These are phyloP conservation scores for Wallacemonas sp. DNA, from an alignment of 208 protist genomes.

Conservation along the genomic window DNA sequence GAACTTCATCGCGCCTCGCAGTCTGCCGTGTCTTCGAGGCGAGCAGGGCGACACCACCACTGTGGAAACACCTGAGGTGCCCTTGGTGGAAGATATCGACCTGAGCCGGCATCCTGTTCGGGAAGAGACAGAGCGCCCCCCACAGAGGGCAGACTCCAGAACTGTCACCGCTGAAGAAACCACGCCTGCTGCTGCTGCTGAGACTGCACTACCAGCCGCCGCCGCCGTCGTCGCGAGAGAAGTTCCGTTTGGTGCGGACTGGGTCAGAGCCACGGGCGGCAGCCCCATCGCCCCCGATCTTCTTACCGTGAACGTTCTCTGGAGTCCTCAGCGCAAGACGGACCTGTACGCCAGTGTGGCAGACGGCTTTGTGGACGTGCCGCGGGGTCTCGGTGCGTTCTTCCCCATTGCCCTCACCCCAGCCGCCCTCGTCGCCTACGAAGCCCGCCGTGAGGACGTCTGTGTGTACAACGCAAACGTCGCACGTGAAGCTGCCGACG, in stretches of 20 bases:
- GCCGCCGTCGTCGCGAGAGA: too few species aligned
- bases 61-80: conserved; percentile 1
- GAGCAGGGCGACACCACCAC: conserved; percentile 7
- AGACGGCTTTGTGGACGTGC: background rate
- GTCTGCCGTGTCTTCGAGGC: background rate
- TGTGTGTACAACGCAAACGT: background rate
- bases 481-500: background rate
- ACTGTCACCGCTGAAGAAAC: too few species aligned
- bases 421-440: background rate
- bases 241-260: background rate
- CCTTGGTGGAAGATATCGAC: background rate
- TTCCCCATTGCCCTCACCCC: conserved; percentile 4
- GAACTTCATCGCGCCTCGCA: conserved; percentile 10
- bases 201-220: too few species aligned
- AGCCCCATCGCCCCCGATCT: conserved; percentile 1
- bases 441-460: background rate
- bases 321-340: conserved; percentile 6
- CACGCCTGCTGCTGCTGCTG: too few species aligned
- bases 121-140: too few species aligned
- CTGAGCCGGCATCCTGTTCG: background rate
- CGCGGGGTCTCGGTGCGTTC: conserved; percentile 7
- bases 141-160: too few species aligned
- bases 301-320: conserved; percentile 6
- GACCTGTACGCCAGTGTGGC: conserved; percentile 1
- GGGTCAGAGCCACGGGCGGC: background rate